phyloP scores from a whole-genome alignment of 129 eudicot species.

The Rutidosis leptorrhynchoides region DNA sequence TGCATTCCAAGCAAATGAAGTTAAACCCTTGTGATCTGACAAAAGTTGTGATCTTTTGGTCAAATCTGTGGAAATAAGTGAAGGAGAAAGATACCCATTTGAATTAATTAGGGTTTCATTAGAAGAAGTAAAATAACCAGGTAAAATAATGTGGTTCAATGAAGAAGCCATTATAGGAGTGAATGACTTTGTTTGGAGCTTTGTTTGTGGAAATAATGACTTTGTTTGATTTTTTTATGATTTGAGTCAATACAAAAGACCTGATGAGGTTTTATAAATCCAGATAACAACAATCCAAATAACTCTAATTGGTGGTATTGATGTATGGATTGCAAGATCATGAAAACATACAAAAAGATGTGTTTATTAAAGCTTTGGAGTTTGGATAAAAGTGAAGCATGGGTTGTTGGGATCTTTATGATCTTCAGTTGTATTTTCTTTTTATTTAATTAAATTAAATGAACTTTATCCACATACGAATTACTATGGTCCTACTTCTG shows the following conservation, averaged over 20 bases:
- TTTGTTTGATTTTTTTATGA: constrained; percentile 16
- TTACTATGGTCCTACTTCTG: not conserved
- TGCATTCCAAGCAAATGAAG: constrained; percentile 28
- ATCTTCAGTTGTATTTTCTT: not conserved
- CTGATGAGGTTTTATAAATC: constrained; percentile 23
- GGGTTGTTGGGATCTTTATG: constrained; percentile 27
- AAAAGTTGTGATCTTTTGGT: constrained; percentile 34
- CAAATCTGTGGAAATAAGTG: constrained; percentile 31
- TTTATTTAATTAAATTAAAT: constrained; percentile 5
- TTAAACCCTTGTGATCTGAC: constrained; percentile 43
- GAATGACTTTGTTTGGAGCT: constrained; percentile 18
- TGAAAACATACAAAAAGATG: constrained; percentile 20
- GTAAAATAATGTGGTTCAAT: constrained; percentile 35
- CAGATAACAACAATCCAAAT: constrained; percentile 24
- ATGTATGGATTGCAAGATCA: constrained; percentile 17
- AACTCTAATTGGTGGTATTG: constrained; percentile 19
- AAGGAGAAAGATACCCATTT: constrained; percentile 40
- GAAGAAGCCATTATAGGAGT: constrained; percentile 58
- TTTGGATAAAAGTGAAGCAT: not conserved
- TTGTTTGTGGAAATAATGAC: no score
- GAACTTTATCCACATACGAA: constrained; percentile 30
- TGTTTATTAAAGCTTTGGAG: not conserved
- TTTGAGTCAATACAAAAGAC: constrained; percentile 19
- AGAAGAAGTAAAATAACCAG: constrained; percentile 38
- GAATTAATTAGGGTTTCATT: constrained; percentile 32